phyloP scores from a whole-genome alignment of 2,329 filamentous ascomycete species.

The Sporothrix schenckii region DNA sequence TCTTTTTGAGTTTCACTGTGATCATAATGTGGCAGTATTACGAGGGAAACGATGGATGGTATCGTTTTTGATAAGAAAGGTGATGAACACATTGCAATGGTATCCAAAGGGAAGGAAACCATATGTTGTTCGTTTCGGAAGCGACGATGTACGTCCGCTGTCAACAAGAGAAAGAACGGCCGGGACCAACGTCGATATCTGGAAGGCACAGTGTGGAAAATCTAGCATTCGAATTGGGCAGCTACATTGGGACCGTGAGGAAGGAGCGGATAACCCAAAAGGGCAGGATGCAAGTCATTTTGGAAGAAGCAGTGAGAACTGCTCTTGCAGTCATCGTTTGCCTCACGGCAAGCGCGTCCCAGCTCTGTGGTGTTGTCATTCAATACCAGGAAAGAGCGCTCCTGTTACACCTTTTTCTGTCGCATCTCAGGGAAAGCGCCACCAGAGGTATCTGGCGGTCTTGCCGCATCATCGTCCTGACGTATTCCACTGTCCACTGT shows the following conservation, averaged over 20 bases:
- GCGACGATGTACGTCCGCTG: slow-evolving; percentile 34
- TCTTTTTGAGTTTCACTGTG: neutral
- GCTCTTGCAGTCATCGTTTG: neutral
- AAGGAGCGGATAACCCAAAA: neutral
- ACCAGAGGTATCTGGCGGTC: neutral
- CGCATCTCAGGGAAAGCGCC: neutral
- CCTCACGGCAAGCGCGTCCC: neutral
- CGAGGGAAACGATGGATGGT: neutral
- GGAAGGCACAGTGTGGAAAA: slow-evolving; percentile 26
- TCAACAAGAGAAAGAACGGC: slow-evolving; percentile 33
- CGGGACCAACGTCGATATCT: slow-evolving; percentile 31
- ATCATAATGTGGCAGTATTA: neutral
- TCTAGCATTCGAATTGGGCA: slow-evolving; percentile 24
- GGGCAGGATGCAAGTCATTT: too few species aligned
- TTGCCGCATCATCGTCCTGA: neutral
- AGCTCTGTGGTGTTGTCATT: neutral
- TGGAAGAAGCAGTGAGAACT: neutral
- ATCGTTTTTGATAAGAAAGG: neutral
- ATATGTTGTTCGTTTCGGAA: slow-evolving; percentile 29
- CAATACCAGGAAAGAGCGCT: neutral
- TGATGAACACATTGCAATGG: neutral
- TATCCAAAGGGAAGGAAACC: too few species aligned
- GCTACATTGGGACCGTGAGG: neutral
- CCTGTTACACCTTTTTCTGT: neutral
- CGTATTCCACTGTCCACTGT: neutral